A percentile compares a stretch with the other conserved stretches of the same genome.
Conservation (phyloP, 169 alveolate genomes). For the Blepharisma undulans region DNA sequence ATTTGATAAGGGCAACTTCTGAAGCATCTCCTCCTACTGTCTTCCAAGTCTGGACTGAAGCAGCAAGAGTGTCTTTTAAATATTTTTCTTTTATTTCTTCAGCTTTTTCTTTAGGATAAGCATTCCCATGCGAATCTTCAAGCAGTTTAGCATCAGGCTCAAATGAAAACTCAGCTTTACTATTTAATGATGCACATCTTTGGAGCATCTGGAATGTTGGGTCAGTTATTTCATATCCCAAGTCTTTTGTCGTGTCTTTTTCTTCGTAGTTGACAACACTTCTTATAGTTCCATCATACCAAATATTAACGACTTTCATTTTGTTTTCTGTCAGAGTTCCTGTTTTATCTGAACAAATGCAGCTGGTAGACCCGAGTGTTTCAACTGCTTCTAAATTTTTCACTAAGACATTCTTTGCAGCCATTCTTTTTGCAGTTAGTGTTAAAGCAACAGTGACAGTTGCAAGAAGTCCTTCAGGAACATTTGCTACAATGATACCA, state of each 20-base stretch:
- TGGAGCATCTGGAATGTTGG: neutral
- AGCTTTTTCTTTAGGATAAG: neutral
- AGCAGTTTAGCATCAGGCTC: neutral
- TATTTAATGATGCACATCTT: neutral
- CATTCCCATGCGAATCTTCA: neutral
- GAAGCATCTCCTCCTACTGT: constrained; percentile 74
- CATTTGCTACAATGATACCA: constrained; percentile 88
- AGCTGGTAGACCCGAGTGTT: constrained; percentile 86
- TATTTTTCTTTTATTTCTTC: neutral
- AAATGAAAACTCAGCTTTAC: neutral
- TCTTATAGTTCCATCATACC: constrained; percentile 55
- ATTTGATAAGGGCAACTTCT: constrained; percentile 83
- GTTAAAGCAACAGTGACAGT: constrained; percentile 81
- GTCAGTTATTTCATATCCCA: neutral
- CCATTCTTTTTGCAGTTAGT: constrained; percentile 84
- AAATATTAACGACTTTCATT: constrained; percentile 83
- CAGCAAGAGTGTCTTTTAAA: neutral
- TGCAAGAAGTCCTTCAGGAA: constrained; percentile 83
- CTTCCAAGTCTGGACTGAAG: neutral
- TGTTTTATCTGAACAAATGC: constrained; percentile 88
- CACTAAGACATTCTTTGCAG: constrained; percentile 75
- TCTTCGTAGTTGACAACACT: neutral
- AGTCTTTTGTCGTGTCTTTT: neutral
- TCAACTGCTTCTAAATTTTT: constrained; percentile 88
- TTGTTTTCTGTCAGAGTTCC: constrained; percentile 86